Conservation (phyloP, 768 basidiomycete species). For the Agaricus blazei region DNA sequence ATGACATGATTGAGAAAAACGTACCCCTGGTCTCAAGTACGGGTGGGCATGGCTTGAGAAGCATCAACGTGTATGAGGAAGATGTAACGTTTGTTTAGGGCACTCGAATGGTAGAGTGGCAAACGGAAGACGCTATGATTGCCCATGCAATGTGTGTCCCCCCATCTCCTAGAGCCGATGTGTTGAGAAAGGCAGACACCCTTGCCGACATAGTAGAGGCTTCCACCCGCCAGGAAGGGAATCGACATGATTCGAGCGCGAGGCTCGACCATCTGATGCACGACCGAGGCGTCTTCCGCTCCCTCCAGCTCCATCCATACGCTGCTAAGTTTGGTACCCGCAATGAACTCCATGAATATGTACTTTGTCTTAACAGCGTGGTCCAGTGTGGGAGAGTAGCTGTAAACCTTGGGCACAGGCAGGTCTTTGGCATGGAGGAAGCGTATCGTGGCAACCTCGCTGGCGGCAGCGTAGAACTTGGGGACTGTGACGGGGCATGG, state of each 20-base stretch:
- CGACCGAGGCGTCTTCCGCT: constrained; percentile 33
- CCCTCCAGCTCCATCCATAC: constrained; percentile 23
- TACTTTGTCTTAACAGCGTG: constrained; percentile 40
- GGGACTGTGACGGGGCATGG: constrained; percentile 33
- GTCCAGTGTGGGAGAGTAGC: constrained; percentile 34
- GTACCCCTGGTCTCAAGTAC: too few species aligned
- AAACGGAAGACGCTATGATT: too few species aligned
- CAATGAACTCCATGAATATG: constrained; percentile 40
- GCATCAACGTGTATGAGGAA: too few species aligned
- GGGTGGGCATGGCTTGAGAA: too few species aligned
- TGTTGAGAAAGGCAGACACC: too few species aligned
- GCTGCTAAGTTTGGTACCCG: constrained; percentile 36
- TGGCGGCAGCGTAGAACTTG: constrained; percentile 33
- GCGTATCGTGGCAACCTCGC: constrained; percentile 42
- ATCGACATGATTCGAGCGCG: constrained; percentile 40
- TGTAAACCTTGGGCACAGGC: constrained; percentile 37
- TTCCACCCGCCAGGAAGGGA: constrained; percentile 38
- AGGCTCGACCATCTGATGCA: constrained; percentile 39
- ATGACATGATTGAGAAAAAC: too few species aligned
- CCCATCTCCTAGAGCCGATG: too few species aligned
- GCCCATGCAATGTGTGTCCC: too few species aligned
- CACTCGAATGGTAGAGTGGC: too few species aligned
- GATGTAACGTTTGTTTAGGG: too few species aligned
- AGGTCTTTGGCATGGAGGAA: constrained; percentile 33
- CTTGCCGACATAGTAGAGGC: constrained; percentile 36